phyloP scores from a whole-genome alignment of 306 rosid species.

The Gleditsia sinensis region DNA sequence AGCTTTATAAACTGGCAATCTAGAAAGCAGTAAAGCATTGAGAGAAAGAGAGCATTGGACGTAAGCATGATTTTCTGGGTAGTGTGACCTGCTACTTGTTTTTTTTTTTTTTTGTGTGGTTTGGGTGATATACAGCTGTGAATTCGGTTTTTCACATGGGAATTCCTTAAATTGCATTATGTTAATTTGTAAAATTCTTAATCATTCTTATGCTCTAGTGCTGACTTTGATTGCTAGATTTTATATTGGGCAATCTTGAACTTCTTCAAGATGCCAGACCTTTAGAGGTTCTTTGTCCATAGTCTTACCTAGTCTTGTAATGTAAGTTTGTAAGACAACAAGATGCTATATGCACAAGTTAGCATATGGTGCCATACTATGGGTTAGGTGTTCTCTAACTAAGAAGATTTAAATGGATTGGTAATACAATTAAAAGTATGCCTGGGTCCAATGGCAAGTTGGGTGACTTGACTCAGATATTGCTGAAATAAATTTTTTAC shows the following conservation, averaged over 20 bases:
- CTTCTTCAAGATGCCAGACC: not conserved
- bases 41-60: not conserved
- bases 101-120: no score
- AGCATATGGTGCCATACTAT: conserved; percentile 10
- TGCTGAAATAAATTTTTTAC: not conserved
- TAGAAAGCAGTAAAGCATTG: not conserved
- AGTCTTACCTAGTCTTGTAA: not conserved
- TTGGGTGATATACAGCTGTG: not conserved
- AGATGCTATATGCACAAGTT: conserved; percentile 17
- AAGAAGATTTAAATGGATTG: not conserved
- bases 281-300: not conserved
- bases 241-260: conserved; percentile 3
- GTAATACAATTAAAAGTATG: not conserved
- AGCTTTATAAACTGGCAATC: not conserved
- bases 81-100: not conserved
- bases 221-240: conserved; percentile 15
- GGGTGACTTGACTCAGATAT: not conserved
- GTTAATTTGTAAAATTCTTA: not conserved
- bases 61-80: not conserved
- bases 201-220: not conserved
- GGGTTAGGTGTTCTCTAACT: conserved; percentile 13
- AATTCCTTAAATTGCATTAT: not conserved
- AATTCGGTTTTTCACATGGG: not conserved
- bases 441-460: not conserved
- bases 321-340: not conserved